Evolutionary conservation across 768 basidiomycete species (phyloP), one percentile per base, ranked within the genome.

Genomic region (Boletellus ananas): DNA sequence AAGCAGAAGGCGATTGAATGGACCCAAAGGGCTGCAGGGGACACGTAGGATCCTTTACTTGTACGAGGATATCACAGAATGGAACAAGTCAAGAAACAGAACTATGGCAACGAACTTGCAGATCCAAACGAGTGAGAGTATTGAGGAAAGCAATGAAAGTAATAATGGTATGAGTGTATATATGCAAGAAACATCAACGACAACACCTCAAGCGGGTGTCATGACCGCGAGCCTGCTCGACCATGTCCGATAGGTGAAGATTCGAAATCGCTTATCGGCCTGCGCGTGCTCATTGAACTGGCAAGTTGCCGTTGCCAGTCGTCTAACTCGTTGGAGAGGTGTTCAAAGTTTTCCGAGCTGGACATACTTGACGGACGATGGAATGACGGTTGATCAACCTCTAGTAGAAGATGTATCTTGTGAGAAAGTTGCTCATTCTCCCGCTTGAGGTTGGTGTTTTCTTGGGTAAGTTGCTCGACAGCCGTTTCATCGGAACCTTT

Each of bases 1-100:
- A 99, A 97, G 74, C 74, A 81, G 57, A 90, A 87, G 65, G 96
- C 96, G 12, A 72, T 93, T 36, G 93, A 91, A 67, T 99, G 93
- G 93, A 90, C 90, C 53, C 86, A 82, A 65, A 77, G 70, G 58
- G 83, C 85, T 54, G 57, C 57, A 43, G 55, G 29, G 14, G 38
- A 36, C 16, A n/a, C 17, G 37, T 66, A 70, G 41, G 51, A 25
- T 33, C 41, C 11, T 41, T 67, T 65, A 62, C 59, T 63, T 62
- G 66, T 69, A 63, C 54, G 52, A 49, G 51, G 60, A 62, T 66
- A 72, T 70, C 68, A 40, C 58, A 59, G 64, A 56, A 69, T 63
- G 64, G 51, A 65, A 60, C 50, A 45, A 58, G 62, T 58, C 61
- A 69, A 65, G 60, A 51, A 68, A 68, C 65, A 66, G 40, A 52